These are phyloP conservation scores for Hemisphaericaspora nanyangensis DNA, from an alignment of 805 yeast species.

Conservation along the genomic window DNA sequence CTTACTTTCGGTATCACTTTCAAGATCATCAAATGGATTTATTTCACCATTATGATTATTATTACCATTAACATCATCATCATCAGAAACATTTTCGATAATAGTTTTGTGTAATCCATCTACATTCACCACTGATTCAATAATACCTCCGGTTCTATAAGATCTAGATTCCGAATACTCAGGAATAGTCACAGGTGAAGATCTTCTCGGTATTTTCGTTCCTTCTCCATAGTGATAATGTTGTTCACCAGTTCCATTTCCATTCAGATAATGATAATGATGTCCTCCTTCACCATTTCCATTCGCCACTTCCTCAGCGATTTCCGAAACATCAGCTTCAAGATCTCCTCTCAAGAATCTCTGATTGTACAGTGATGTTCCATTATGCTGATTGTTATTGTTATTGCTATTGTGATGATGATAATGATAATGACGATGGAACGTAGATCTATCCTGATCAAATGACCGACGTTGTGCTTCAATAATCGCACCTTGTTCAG, in stretches of 20 bases:
- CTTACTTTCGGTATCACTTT: background rate
- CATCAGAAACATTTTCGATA: conserved; percentile 59
- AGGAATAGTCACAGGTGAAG: conserved; percentile 7
- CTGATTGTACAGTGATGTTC: no score
- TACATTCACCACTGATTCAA: conserved; percentile 78
- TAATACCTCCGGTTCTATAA: conserved; percentile 58
- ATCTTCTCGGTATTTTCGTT: background rate
- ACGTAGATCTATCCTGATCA: conserved; percentile 3
- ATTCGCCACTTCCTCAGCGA: conserved; percentile 8
- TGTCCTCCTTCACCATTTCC: background rate
- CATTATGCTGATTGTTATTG: no score
- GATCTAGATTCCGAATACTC: conserved; percentile 34
- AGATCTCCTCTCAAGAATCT: conserved; percentile 19
- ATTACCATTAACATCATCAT: conserved; percentile 21
- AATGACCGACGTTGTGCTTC: conserved; percentile 15
- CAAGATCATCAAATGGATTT: background rate
- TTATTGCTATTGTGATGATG: conserved; percentile 12
- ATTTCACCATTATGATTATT: background rate
- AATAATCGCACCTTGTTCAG: conserved; percentile 43
- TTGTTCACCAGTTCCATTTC: background rate
- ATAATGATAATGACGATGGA: conserved; percentile 2
- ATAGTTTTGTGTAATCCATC: conserved; percentile 84
- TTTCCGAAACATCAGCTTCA: conserved; percentile 24
- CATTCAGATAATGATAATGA: background rate
- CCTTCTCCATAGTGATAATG: background rate